Base-by-base conservation (phyloP, 805 yeast species). In the Barnettozyma populi region DNA sequence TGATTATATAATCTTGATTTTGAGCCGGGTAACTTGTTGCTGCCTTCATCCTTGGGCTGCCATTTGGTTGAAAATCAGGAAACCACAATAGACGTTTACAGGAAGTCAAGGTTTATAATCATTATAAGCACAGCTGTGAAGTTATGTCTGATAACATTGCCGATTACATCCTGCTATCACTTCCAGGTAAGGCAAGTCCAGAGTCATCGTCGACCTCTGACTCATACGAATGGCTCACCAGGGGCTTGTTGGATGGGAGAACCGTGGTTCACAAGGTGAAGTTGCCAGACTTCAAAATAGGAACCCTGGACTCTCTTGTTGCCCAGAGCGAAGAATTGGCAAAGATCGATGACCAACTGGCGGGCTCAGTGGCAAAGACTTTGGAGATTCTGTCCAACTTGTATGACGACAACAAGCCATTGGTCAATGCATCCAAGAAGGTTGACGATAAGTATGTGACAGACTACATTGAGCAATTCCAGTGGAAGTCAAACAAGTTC, bases 271-370 rank as follows among this genome's bases (percentile, higher is more conserved):
- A 73, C 46, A 70, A 75, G 47, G 78, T 86, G 49, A 70, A 73
- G 32, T 73, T 90, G 44, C 98, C 98, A 7, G 80, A 75, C 52
- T 92, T 94, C 68, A 92, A 94, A 66, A 88, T 94, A 53, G 97
- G 97, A 25, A 90, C 98, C 11, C 76, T 94, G 62, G 99, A 94
- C 67, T 84, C 90, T 27, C 75, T 94, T 51, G 95, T 94, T 46
- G 82, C 85, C 57, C 90, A 90, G 67, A 81, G 90, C 64, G 99
- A 94, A 60, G 98, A 92, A 61, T 75, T 94, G 49, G 71, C 79
- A 37, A 90, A 89, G 64, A 70, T 84, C 47, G 99, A 94, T 68
- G 70, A 71, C n/a, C 94, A 88, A 66, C 75, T 92, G 62, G 78
- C 76, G 38, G 69, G 73, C 8, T 78, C 94, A 7, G 79, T 90